Evolutionary conservation across 345 rosid species (phyloP).

Genomic region (Streptanthus diversifolius): DNA sequence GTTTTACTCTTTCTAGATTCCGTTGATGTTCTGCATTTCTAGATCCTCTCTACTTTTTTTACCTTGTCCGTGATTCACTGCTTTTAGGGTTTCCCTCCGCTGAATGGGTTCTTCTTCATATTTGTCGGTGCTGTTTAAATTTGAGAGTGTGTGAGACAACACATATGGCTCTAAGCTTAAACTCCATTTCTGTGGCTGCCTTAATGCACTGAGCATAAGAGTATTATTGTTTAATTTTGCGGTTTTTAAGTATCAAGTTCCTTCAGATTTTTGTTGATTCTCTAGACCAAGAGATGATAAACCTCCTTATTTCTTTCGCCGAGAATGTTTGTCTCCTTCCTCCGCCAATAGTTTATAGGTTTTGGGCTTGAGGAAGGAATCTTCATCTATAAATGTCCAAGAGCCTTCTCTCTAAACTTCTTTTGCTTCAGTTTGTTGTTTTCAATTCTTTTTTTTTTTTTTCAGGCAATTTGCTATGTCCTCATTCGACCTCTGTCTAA

Average conservation of each 20-base stretch:
- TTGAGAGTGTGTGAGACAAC: neutral
- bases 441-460: neutral
- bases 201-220: neutral
- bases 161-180: conserved; percentile 2
- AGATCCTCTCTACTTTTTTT: conserved; percentile 2
- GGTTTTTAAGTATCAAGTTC: neutral
- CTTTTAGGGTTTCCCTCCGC: conserved; percentile 17
- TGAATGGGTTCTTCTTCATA: neutral
- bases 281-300: neutral
- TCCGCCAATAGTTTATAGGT: neutral
- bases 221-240: neutral
- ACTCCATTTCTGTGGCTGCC: neutral
- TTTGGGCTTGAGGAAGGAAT: conserved; percentile 5
- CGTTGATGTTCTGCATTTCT: conserved; percentile 2
- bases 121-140: neutral
- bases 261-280: neutral
- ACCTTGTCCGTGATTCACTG: conserved; percentile 11
- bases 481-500: conserved; percentile 74
- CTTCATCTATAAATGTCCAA: neutral
- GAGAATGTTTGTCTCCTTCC: neutral
- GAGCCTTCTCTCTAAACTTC: neutral
- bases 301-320: neutral
- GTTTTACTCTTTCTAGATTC: too few species aligned
- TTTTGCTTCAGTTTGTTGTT: conserved; percentile 19
- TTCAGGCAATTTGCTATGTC: conserved; percentile 78